These are phyloP conservation scores for Thielaviopsis musarum DNA, from an alignment of 2,329 filamentous ascomycete genomes.

Conservation along the genomic window DNA sequence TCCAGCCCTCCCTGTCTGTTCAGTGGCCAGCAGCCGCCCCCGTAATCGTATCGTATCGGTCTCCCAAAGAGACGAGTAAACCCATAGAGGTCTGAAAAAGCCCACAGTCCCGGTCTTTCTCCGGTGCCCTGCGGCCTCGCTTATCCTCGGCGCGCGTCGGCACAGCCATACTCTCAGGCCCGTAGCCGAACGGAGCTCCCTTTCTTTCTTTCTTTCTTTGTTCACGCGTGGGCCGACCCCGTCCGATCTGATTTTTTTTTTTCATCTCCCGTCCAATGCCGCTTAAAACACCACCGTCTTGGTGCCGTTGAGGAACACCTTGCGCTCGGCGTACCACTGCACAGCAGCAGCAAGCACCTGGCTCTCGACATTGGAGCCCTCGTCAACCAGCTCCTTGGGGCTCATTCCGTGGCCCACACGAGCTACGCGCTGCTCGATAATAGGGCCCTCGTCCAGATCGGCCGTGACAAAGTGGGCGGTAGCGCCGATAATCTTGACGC, in stretches of 20 bases:
- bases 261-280: neutral
- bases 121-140: neutral
- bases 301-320: conserved; percentile 59
- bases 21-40: too few relatives aligned
- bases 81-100: neutral
- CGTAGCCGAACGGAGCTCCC: neutral
- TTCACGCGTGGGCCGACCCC: too few relatives aligned
- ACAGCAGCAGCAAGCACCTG: conserved; percentile 68
- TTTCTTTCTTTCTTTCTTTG: neutral
- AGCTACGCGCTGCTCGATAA: conserved; percentile 70
- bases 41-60: too few relatives aligned
- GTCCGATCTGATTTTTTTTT: neutral
- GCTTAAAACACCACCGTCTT: conserved; percentile 59
- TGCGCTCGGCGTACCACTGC: conserved; percentile 66
- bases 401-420: conserved; percentile 63
- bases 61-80: too few relatives aligned
- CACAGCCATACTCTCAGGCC: neutral
- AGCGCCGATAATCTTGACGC: conserved; percentile 77
- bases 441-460: conserved; percentile 71
- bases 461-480: conserved; percentile 77
- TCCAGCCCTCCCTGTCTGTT: neutral
- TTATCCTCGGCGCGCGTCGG: neutral
- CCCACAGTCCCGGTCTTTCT: neutral
- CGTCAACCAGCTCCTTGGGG: conserved; percentile 59
- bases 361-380: conserved; percentile 71